Evolutionary conservation across 2,329 filamentous ascomycete genomes (phyloP), one percentile per base, ranked within the genome.

Genomic region (Metarhizium sp.): DNA sequence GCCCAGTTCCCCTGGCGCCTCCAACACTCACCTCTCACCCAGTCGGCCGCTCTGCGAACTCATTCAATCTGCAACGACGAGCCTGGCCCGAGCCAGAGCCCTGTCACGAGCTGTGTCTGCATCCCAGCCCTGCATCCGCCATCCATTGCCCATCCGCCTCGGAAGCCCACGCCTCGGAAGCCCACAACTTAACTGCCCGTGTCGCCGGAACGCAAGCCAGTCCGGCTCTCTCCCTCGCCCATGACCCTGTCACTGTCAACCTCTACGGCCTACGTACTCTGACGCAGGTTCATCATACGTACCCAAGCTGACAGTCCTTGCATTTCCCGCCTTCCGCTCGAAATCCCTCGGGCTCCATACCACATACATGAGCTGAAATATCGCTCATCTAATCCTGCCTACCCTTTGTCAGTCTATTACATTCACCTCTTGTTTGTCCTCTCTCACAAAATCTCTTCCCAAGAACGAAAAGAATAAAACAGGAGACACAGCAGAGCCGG

Each of bases 301-400:
- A 29, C 51, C 30, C 34, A 45, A 56, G 54, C 54, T 56, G 54
- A 53, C 46, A 29, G 49, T 43, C 50, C n/a, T 52, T 55, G 54
- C 54, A 45, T 55, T 32, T 45, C 42, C n/a, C 42, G 42, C 18
- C 42, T 45, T 16, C 11, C 42, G 42, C 42, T 45, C n/a, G 3
- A 14, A 20, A 45, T 50, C 51, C 34, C 40, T 52, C 42, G 30
- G 30, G 25, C 49, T 42, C 50, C 51, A 43, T 25, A 4, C 25
- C 25, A 25, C 25, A 25, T n/a, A 56, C 50, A 56, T 30, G 51
- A 56, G 51, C 51, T 56, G 48, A 51, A 51, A 56, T 51, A 51
- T 54, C 51, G 51, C 55, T 51, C 55, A 51, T 20, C 51, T 42
- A 5, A 30, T 7, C 20, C 2, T 34, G 32, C 7, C 2, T 25